Percentiles rank a stretch among this genome's conserved stretches.
These are phyloP conservation scores for Dactylonectria macrodidyma DNA, from an alignment of 2,329 filamentous ascomycete genomes.

Conservation along the genomic window DNA sequence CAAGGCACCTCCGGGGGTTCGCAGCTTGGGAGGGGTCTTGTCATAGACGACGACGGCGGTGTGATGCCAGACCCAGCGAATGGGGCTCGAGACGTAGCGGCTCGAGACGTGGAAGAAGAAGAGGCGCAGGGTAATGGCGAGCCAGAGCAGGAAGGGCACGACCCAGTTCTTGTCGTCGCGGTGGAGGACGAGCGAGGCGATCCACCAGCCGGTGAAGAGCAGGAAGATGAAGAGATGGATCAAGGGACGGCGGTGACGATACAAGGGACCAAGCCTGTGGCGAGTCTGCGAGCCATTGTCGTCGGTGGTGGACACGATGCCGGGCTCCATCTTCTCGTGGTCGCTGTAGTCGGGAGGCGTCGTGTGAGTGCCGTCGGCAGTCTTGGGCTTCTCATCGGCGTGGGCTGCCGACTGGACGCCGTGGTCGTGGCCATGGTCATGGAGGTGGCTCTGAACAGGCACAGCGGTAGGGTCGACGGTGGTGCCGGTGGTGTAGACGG, in stretches of 20 bases:
- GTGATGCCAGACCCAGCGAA: constrained; percentile 77
- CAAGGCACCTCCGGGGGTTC: constrained; percentile 73
- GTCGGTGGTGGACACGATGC: constrained; percentile 49
- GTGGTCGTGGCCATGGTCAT: constrained; percentile 37
- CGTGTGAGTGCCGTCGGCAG: constrained; percentile 26
- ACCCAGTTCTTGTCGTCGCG: constrained; percentile 83
- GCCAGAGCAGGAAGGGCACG: constrained; percentile 86
- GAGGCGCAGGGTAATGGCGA: constrained; percentile 80
- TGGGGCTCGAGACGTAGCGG: constrained; percentile 75
- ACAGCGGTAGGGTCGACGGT: constrained; percentile 54
- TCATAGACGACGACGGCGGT: constrained; percentile 72
- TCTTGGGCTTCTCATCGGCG: constrained; percentile 20
- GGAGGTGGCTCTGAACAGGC: constrained; percentile 52
- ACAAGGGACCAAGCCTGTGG: constrained; percentile 54
- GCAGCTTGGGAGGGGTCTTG: constrained; percentile 76
- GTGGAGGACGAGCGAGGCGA: constrained; percentile 81
- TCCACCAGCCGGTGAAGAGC: constrained; percentile 78
- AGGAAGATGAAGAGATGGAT: constrained; percentile 62
- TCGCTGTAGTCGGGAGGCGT: constrained; percentile 58
- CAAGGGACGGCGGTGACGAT: constrained; percentile 61
- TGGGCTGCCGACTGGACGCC: constrained; percentile 31
- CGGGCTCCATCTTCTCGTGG: constrained; percentile 55
- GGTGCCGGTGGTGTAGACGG: constrained; percentile 63
- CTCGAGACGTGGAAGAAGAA: constrained; percentile 82
- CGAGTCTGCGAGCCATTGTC: constrained; percentile 41